Conservation (phyloP, 805 yeast species). For the Starmerella davenportii region DNA sequence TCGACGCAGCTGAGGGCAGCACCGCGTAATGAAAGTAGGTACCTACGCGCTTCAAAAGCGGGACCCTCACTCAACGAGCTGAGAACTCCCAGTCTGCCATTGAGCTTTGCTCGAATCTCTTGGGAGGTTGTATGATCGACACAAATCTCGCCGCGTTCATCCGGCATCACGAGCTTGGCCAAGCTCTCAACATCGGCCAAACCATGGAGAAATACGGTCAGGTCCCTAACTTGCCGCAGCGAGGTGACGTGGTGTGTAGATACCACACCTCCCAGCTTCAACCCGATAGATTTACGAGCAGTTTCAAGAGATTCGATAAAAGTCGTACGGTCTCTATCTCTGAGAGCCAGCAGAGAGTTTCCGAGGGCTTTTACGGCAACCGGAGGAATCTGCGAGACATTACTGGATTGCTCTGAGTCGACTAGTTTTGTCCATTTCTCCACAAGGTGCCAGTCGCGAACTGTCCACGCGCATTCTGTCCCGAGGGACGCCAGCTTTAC, state of each 20-base stretch:
- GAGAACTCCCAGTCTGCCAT: conserved; percentile 7
- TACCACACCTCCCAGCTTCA: conserved; percentile 32
- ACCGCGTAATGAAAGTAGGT: conserved; percentile 40
- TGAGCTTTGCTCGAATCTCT: conserved; percentile 2
- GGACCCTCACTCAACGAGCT: conserved; percentile 26
- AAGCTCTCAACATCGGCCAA: conserved; percentile 38
- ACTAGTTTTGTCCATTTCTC: conserved; percentile 25
- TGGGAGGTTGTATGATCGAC: background rate
- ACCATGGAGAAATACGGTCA: conserved; percentile 40
- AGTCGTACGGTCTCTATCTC: conserved; percentile 21
- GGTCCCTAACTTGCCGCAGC: conserved; percentile 26
- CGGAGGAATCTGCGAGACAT: conserved; percentile 5
- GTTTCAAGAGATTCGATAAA: conserved; percentile 29
- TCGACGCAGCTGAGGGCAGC: conserved; percentile 22
- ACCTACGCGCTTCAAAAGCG: conserved; percentile 43
- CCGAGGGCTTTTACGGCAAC: conserved; percentile 25
- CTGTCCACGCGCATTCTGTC: conserved; percentile 52
- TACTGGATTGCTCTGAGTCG: conserved; percentile 1
- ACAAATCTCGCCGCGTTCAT: conserved; percentile 1
- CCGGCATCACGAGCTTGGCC: conserved; percentile 15
- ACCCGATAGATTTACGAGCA: conserved; percentile 44
- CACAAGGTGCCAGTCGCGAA: conserved; percentile 33
- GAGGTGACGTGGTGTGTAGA: conserved; percentile 27
- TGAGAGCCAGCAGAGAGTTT: conserved; percentile 35
- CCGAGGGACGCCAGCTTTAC: conserved; percentile 36